These are phyloP conservation scores for Chrysanthemum lavandulifolium DNA, from an alignment of 129 eudicot species.

Conservation along the genomic window DNA sequence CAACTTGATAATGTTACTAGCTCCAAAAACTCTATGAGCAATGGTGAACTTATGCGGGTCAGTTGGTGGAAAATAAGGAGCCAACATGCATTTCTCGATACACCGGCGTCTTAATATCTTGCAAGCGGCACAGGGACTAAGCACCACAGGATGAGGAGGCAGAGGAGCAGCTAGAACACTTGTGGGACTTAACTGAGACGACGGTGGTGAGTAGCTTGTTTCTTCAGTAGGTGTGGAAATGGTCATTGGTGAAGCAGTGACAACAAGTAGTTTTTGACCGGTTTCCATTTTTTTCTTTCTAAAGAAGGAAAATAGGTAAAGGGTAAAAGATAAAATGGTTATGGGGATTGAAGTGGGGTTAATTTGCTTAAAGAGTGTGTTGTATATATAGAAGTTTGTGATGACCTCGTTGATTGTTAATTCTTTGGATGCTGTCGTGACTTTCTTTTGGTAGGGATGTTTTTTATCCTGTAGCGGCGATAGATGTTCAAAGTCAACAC, in stretches of 20 bases:
- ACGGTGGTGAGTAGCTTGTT: slow-evolving; percentile 11
- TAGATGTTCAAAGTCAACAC: slow-evolving; percentile 23
- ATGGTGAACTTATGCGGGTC: slow-evolving; percentile 43
- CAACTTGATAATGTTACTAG: slow-evolving; percentile 42
- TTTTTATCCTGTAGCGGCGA: slow-evolving; percentile 19
- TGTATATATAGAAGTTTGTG: slow-evolving; percentile 20
- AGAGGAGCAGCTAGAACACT: slow-evolving; percentile 20
- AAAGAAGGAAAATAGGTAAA: background rate
- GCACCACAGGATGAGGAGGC: slow-evolving; percentile 29
- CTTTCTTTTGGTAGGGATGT: slow-evolving; percentile 6
- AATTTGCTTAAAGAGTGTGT: background rate
- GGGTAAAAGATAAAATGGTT: background rate
- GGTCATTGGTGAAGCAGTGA: slow-evolving; percentile 18
- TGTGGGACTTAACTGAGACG: slow-evolving; percentile 36
- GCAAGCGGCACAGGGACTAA: slow-evolving; percentile 56
- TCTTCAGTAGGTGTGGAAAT: slow-evolving; percentile 21
- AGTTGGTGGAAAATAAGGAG: slow-evolving; percentile 46
- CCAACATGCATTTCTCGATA: slow-evolving; percentile 44
- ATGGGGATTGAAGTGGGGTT: background rate
- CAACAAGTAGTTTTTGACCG: background rate
- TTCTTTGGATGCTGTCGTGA: slow-evolving; percentile 32
- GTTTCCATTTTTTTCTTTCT: slow-evolving; percentile 28
- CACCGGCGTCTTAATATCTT: slow-evolving; percentile 49
- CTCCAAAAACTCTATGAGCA: slow-evolving; percentile 45
- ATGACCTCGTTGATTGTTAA: slow-evolving; percentile 3